Conservation (phyloP, 2,329 filamentous ascomycete species). For the Penicillium sp. region DNA sequence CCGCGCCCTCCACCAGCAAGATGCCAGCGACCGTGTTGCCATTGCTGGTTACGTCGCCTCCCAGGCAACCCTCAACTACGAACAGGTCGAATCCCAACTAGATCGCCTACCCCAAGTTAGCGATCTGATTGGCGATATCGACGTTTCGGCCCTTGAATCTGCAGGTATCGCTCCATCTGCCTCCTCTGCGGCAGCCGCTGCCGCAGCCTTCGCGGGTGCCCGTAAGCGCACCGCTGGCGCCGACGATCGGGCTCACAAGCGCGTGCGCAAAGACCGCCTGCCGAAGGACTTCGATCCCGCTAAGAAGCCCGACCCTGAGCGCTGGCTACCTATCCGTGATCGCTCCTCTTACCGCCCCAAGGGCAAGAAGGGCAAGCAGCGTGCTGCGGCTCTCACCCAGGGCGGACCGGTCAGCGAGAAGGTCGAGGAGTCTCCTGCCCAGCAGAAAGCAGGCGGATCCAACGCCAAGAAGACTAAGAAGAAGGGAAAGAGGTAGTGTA, state of each 20-base stretch:
- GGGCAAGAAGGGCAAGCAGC: conserved; percentile 88
- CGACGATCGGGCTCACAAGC: conserved; percentile 39
- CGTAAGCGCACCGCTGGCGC: conserved; percentile 43
- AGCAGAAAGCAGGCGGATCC: conserved; percentile 33
- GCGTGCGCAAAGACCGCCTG: conserved; percentile 48
- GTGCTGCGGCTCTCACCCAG: conserved; percentile 75
- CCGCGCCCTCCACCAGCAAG: conserved; percentile 64
- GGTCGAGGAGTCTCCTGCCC: conserved; percentile 53
- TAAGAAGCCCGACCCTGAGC: conserved; percentile 83
- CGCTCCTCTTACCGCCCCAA: conserved; percentile 86
- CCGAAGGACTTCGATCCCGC: conserved; percentile 62
- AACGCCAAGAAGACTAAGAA: conserved; percentile 52
- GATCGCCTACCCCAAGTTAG: conserved; percentile 41
- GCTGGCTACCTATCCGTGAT: conserved; percentile 90
- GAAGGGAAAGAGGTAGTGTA: conserved; percentile 50
- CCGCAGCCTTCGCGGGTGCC: conserved; percentile 35
- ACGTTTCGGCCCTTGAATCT: conserved; percentile 47
- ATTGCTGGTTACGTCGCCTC: conserved; percentile 85
- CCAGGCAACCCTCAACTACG: conserved; percentile 58
- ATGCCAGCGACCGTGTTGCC: conserved; percentile 67
- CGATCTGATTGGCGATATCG: conserved; percentile 46
- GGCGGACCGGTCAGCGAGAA: conserved; percentile 79
- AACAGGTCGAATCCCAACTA: conserved; percentile 37
- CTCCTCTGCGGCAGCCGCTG: conserved; percentile 30
- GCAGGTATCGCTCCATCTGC: conserved; percentile 45